A percentile compares a stretch with the other conserved stretches of the same genome.
Evolutionary conservation across 305 asterid genomes (phyloP).

Genomic region (Rubia peregrina): DNA sequence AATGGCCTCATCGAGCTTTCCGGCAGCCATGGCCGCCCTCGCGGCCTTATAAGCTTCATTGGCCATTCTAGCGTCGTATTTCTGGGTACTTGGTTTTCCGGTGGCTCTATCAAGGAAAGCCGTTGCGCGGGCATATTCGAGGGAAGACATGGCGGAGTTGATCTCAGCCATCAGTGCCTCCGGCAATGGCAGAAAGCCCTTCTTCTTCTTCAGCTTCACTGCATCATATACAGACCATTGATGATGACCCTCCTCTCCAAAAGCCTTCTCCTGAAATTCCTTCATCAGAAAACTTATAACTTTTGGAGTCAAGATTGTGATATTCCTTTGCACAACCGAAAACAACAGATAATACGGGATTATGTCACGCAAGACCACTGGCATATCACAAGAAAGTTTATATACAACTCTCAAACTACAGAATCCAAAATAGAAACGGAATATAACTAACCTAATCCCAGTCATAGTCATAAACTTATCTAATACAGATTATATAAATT

Average conservation of each 20-base stretch:
- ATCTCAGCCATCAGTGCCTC: conserved; percentile 58
- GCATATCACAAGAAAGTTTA: neutral
- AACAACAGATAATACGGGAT: too few relatives aligned
- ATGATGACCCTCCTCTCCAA: too few relatives aligned
- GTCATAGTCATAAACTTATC: neutral
- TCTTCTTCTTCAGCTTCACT: conserved; percentile 29
- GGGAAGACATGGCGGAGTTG: conserved; percentile 46
- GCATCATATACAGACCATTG: conserved; percentile 51
- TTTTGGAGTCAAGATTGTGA: too few relatives aligned
- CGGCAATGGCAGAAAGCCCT: conserved; percentile 27
- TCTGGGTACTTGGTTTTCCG: conserved; percentile 10
- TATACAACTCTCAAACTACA: neutral
- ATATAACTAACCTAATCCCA: neutral
- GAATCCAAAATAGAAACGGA: neutral
- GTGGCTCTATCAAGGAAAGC: conserved; percentile 23
- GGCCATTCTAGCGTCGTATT: conserved; percentile 37
- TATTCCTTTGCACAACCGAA: too few relatives aligned
- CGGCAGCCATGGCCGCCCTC: conserved; percentile 49
- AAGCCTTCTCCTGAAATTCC: conserved; percentile 29
- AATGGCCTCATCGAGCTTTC: conserved; percentile 42
- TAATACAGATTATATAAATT: too few relatives aligned
- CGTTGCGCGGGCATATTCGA: conserved; percentile 51
- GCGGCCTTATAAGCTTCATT: conserved; percentile 53
- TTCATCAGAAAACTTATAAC: too few relatives aligned
- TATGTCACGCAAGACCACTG: neutral